Percentiles rank a stretch among this genome's conserved stretches.
Evolutionary conservation across 2,329 filamentous ascomycete genomes (phyloP).

Genomic region (Cordyceps pruinosa): DNA sequence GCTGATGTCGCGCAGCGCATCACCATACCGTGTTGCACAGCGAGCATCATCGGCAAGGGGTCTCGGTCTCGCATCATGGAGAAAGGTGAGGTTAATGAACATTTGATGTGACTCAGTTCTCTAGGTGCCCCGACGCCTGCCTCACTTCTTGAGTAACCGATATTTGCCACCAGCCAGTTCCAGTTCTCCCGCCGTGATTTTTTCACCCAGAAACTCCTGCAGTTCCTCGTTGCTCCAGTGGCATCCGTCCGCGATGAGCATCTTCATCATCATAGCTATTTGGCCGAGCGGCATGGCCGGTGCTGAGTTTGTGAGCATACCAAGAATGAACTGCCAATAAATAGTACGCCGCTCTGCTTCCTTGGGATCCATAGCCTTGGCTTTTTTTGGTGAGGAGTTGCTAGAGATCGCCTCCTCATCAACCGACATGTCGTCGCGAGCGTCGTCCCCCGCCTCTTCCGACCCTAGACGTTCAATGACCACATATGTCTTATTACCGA

Average conservation of each 20-base stretch:
- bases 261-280: conserved; percentile 92
- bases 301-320: conserved; percentile 90
- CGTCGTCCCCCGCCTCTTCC: conserved; percentile 20
- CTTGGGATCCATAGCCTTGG: conserved; percentile 54
- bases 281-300: conserved; percentile 69
- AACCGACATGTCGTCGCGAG: conserved; percentile 26
- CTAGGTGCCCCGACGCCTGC: not conserved
- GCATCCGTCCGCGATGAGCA: conserved; percentile 82
- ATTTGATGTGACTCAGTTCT: not conserved
- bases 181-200: conserved; percentile 65
- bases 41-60: not conserved
- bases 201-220: conserved; percentile 68
- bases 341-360: conserved; percentile 54
- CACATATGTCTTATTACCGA: conserved; percentile 47
- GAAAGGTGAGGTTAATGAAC: not conserved
- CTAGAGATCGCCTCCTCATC: conserved; percentile 19
- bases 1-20: conserved; percentile 12
- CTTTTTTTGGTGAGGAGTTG: conserved; percentile 41
- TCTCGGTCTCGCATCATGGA: not conserved
- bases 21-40: not conserved
- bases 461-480: conserved; percentile 60
- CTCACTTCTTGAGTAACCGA: conserved; percentile 53
- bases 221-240: conserved; percentile 86
- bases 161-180: conserved; percentile 67
- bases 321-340: conserved; percentile 87